Conservation (phyloP, 805 yeast genomes). For the Pichia deserticola region DNA sequence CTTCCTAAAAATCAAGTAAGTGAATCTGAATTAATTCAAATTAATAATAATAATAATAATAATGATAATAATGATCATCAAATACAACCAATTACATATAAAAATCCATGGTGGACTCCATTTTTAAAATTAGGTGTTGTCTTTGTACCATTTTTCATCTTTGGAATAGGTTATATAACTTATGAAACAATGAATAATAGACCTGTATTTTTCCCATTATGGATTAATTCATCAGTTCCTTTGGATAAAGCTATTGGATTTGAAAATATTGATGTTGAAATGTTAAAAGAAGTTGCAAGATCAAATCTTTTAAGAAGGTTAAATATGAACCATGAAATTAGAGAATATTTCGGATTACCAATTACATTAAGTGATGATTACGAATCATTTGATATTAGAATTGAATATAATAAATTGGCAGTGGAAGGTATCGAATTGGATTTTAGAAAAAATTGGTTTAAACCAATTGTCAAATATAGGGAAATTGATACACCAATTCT, state of each 20-base stretch:
- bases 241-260: conserved; percentile 21
- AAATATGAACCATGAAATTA: conserved; percentile 26
- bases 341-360: conserved; percentile 26
- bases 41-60: background rate
- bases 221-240: conserved; percentile 22
- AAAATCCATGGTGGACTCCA: conserved; percentile 15
- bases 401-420: conserved; percentile 24
- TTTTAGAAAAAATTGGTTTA: conserved; percentile 23
- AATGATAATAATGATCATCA: background rate
- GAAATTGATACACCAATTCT: conserved; percentile 19
- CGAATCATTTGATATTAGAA: conserved; percentile 23
- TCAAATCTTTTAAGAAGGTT: conserved; percentile 22
- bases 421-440: conserved; percentile 29
- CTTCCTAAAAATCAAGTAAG: conserved; percentile 10
- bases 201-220: conserved; percentile 28
- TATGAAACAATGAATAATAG: conserved; percentile 24
- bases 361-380: conserved; percentile 21
- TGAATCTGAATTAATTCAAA: conserved; percentile 6
- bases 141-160: conserved; percentile 11
- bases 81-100: conserved; percentile 3
- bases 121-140: conserved; percentile 10
- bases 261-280: conserved; percentile 24
- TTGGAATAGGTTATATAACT: conserved; percentile 21
- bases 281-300: conserved; percentile 20
- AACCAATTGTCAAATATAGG: conserved; percentile 19